These are phyloP conservation scores for Amanita subjunquillea DNA, from an alignment of 768 basidiomycete genomes.

Conservation along the genomic window DNA sequence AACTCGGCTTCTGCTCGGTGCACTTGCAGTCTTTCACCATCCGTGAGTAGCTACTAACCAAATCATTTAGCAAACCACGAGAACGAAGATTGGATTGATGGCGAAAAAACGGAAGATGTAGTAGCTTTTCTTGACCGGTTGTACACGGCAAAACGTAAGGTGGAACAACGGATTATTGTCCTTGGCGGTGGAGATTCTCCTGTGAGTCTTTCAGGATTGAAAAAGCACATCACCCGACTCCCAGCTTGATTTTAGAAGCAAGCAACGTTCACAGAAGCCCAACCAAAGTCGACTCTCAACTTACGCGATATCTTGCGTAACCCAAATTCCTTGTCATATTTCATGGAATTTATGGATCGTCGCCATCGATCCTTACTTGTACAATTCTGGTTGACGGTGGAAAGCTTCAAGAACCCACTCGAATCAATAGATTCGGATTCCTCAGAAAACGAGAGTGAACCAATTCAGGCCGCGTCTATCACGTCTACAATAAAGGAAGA, in stretches of 20 bases:
- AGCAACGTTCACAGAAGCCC: constrained; percentile 30
- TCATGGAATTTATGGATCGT: constrained; percentile 98
- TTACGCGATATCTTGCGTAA: constrained; percentile 79
- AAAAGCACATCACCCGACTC: background rate
- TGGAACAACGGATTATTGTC: constrained; percentile 75
- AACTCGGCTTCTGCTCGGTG: constrained; percentile 67
- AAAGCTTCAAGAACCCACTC: constrained; percentile 95
- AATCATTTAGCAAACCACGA: constrained; percentile 59
- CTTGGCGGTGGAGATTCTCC: constrained; percentile 63
- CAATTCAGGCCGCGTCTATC: constrained; percentile 41
- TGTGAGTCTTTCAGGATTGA: constrained; percentile 24
- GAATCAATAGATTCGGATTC: constrained; percentile 73
- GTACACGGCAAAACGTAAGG: constrained; percentile 80
- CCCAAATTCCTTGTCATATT: constrained; percentile 86
- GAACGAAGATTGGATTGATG: constrained; percentile 83
- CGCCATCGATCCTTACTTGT: constrained; percentile 74
- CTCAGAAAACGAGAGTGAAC: constrained; percentile 47
- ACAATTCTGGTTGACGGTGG: constrained; percentile 96
- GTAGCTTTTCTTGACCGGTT: constrained; percentile 83
- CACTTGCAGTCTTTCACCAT: constrained; percentile 7
- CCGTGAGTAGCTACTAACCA: background rate
- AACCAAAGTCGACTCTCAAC: constrained; percentile 37
- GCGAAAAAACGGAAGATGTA: constrained; percentile 74
- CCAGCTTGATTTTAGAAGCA: constrained; percentile 20
- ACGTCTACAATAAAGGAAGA: constrained; percentile 73